Conservation (phyloP, 257 asterid genomes). For the Lavandula angustifolia region DNA sequence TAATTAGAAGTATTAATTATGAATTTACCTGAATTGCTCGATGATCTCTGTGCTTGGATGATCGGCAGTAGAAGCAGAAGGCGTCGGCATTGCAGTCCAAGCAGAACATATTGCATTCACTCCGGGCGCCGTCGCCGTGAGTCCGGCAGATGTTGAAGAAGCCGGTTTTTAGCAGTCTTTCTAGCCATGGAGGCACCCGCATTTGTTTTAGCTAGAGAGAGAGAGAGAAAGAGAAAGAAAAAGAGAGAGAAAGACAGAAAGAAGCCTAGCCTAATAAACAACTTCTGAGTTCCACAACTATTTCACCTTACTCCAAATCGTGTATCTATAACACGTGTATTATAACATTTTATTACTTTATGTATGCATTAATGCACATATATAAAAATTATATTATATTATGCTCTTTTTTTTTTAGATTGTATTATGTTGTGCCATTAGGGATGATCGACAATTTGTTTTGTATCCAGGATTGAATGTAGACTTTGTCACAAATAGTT, state of each 20-base stretch:
- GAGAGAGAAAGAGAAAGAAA: constrained; percentile 19
- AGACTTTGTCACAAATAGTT: too few relatives aligned
- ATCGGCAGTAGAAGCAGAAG: constrained; percentile 73
- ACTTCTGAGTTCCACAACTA: constrained; percentile 50
- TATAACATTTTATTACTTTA: constrained; percentile 12
- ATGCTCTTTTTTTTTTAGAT: too few relatives aligned
- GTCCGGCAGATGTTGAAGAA: constrained; percentile 66
- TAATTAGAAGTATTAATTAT: too few relatives aligned
- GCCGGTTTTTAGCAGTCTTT: constrained; percentile 44
- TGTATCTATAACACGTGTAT: constrained; percentile 18
- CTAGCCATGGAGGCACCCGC: constrained; percentile 79
- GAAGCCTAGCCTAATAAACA: constrained; percentile 43
- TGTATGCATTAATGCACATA: not conserved
- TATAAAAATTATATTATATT: too few relatives aligned
- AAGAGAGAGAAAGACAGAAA: constrained; percentile 19
- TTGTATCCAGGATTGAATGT: too few relatives aligned
- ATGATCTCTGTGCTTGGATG: constrained; percentile 76
- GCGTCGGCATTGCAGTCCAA: constrained; percentile 57
- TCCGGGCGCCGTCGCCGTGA: constrained; percentile 60
- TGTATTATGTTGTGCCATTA: too few relatives aligned
- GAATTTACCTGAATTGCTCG: constrained; percentile 71
- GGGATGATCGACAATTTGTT: too few relatives aligned
- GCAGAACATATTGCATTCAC: constrained; percentile 80
- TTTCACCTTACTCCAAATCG: constrained; percentile 28
- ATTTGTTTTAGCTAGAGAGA: constrained; percentile 31